phyloP scores from a whole-genome alignment of 164 flowering plant species.

The Liriodendron chinense region DNA sequence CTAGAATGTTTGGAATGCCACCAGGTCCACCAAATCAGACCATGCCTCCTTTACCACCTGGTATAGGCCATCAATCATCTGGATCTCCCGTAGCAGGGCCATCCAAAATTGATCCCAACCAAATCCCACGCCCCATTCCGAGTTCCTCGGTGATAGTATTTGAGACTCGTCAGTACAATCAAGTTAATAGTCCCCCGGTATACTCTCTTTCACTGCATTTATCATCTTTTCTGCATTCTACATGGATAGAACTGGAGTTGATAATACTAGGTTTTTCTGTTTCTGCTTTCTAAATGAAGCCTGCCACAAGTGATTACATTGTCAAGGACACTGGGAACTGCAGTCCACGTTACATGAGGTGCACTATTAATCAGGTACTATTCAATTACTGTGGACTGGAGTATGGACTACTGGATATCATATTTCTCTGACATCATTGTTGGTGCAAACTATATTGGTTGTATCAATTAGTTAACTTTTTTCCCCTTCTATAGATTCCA shows the following conservation, averaged over 20 bases:
- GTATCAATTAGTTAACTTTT: not conserved
- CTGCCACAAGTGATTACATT: constrained; percentile 86
- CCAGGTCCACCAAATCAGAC: constrained; percentile 59
- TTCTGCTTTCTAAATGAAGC: constrained; percentile 41
- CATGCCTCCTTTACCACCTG: constrained; percentile 55
- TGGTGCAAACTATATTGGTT: not conserved
- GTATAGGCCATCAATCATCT: constrained; percentile 48
- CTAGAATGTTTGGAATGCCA: constrained; percentile 76
- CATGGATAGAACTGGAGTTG: not conserved
- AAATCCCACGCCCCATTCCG: constrained; percentile 87
- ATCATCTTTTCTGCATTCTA: not conserved
- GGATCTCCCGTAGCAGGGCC: constrained; percentile 54
- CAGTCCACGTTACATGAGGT: constrained; percentile 97
- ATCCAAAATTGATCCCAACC: constrained; percentile 91
- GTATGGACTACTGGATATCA: not conserved
- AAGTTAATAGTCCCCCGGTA: constrained; percentile 92
- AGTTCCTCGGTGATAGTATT: constrained; percentile 46
- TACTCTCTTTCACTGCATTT: not conserved
- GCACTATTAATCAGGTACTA: constrained; percentile 88
- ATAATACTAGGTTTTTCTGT: not conserved
- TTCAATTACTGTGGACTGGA: not conserved
- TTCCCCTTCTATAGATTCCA: constrained; percentile 58
- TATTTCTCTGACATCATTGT: not conserved
- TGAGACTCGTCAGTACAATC: constrained; percentile 87
- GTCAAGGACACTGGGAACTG: constrained; percentile 93